Base-by-base conservation (phyloP, 75 land plant genomes). In the Pinus taeda region DNA sequence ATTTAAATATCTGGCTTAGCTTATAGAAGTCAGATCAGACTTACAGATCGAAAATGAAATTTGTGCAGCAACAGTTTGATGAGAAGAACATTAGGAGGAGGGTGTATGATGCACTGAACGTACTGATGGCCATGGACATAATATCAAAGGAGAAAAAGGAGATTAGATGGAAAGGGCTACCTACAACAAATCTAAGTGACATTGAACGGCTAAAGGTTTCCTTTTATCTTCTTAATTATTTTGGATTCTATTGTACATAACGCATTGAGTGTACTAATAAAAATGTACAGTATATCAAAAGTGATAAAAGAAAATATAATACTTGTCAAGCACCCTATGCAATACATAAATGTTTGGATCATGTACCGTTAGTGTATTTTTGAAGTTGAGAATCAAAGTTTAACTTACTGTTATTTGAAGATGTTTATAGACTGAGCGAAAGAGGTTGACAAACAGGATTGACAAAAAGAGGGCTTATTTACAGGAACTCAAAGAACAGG, bases 101-200 rank as follows among this genome's bases (percentile, higher is more conserved):
- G 78, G 90, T 89, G 15, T 89, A 89, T 76, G 91, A 89, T 84
- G 91, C 91, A 45, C 74, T 89, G 53, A 89, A 89, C 67, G 91
- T 89, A 61, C 90, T 89, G 21, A 82, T 87, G 86, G 89, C 91
- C 7, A 88, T 88, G 87, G 84, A 82, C 57, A 84, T 89, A 26
- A 89, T 89, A 62, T 72, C 82, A 2, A 89, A 87, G 81, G 91
- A 87, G 71, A 89, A 89, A 37, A 89, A 89, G 62, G 91, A 89
- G 60, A 87, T 89, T 8, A 84, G 81, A 65, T 89, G 91, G 91
- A 82, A 84, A 75, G 91, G 91, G 6, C 84, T 88, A 77, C 90
- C 90, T 14, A 79, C 66, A 42, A 78, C 87, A 12, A 82, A 76
- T 30, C 49, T 84, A 60, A 79, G 79, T 58, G 81, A 84, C 58